Evolutionary conservation across 2,329 filamentous ascomycete species (phyloP).

Genomic region (Xylariaceae sp.): DNA sequence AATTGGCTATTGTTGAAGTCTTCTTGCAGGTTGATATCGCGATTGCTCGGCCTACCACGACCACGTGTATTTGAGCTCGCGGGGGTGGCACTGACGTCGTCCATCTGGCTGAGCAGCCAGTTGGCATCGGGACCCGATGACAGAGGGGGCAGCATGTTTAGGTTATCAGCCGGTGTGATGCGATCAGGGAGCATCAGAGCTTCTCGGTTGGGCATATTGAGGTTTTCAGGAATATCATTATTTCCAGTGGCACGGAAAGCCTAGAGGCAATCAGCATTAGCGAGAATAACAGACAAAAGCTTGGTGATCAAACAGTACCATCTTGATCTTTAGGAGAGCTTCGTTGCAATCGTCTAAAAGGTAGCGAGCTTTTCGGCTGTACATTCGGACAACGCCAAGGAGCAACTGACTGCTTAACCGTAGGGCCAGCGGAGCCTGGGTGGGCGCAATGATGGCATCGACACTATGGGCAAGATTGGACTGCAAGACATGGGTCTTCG

Average conservation of each 20-base stretch:
- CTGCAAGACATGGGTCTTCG: conserved; percentile 92
- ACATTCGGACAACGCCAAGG: conserved; percentile 94
- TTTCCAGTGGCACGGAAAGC: conserved; percentile 92
- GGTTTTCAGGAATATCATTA: conserved; percentile 84
- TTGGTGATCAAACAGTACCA: conserved; percentile 53
- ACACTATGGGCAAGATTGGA: conserved; percentile 94
- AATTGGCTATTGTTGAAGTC: conserved; percentile 76
- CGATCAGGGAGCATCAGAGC: conserved; percentile 86
- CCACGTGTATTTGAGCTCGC: conserved; percentile 54
- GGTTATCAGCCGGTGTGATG: conserved; percentile 84
- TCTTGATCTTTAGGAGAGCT: conserved; percentile 95
- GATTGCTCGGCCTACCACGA: conserved; percentile 43
- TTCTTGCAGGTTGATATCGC: conserved; percentile 66
- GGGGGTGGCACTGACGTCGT: conserved; percentile 54
- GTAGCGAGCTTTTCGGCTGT: conserved; percentile 95
- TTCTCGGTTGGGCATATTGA: conserved; percentile 77
- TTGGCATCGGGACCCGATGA: conserved; percentile 58
- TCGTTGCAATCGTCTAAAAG: conserved; percentile 96
- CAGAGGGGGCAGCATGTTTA: conserved; percentile 74
- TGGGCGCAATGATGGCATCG: conserved; percentile 87
- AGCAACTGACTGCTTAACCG: conserved; percentile 91
- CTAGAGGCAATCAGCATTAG: conserved; percentile 42
- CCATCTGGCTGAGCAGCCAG: conserved; percentile 73
- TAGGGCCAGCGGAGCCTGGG: conserved; percentile 90
- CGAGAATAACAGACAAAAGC: neutral